These are phyloP conservation scores for Acorus gramineus DNA, from an alignment of 106 monocot genomes.

Conservation along the genomic window DNA sequence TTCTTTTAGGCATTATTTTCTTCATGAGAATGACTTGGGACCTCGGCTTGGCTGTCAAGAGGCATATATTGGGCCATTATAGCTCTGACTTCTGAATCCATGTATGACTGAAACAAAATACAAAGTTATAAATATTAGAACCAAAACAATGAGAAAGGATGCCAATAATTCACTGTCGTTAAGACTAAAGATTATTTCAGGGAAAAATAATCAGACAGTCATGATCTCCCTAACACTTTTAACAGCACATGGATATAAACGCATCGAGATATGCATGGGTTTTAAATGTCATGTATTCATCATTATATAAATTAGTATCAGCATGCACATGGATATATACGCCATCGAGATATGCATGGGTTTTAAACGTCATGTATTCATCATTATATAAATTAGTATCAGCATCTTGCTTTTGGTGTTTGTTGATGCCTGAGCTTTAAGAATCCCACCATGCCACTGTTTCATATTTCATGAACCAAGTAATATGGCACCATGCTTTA, in stretches of 20 bases:
- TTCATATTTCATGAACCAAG: no score
- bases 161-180: background rate
- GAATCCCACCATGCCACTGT: no score
- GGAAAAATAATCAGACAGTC: no score
- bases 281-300: background rate
- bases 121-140: background rate
- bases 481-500: no score
- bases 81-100: slow-evolving; percentile 81
- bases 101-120: slow-evolving; percentile 50
- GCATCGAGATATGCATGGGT: no score
- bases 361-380: background rate
- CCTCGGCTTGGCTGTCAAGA: slow-evolving; percentile 52
- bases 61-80: slow-evolving; percentile 94
- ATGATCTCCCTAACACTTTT: no score
- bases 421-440: no score
- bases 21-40: slow-evolving; percentile 21
- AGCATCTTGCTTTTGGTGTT: no score
- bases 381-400: background rate
- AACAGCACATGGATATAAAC: no score
- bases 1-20: slow-evolving; percentile 13
- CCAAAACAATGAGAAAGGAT: background rate
- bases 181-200: background rate
- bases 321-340: no score
- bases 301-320: background rate
- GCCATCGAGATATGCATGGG: no score